A percentile compares a stretch with the other conserved stretches of the same genome.
Conservation (phyloP, 2,329 filamentous ascomycete genomes). For the Epichloe hybrida region DNA sequence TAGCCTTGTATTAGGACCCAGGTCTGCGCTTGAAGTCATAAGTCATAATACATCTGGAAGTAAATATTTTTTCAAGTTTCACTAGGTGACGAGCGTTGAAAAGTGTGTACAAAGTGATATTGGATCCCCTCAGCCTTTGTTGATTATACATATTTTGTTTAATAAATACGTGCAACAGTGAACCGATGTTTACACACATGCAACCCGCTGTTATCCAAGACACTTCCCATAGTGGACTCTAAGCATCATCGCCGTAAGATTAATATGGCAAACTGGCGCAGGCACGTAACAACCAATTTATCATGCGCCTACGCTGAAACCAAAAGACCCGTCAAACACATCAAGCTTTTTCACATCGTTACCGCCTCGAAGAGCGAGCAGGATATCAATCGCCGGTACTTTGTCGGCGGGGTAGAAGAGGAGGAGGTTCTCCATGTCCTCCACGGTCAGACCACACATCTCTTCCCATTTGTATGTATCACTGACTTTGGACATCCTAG, state of each 20-base stretch:
- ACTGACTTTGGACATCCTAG: constrained; percentile 83
- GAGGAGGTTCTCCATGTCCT: constrained; percentile 74
- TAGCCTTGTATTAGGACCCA: too few relatives aligned
- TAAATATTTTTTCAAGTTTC: too few relatives aligned
- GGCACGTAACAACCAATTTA: neutral
- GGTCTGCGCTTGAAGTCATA: too few relatives aligned
- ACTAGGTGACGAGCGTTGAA: too few relatives aligned
- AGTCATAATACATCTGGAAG: too few relatives aligned
- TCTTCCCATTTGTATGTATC: constrained; percentile 77
- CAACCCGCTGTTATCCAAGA: too few relatives aligned
- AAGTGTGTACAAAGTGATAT: too few relatives aligned
- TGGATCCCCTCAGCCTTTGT: too few relatives aligned
- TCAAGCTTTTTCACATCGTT: constrained; percentile 32
- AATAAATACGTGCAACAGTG: neutral
- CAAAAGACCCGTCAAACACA: constrained; percentile 45
- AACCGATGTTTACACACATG: neutral
- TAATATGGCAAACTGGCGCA: neutral
- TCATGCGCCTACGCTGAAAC: constrained; percentile 38
- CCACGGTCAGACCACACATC: constrained; percentile 66
- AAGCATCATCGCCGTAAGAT: neutral
- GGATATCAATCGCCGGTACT: constrained; percentile 40
- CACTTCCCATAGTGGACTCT: too few relatives aligned
- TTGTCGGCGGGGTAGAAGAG: constrained; percentile 51
- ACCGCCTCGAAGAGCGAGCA: constrained; percentile 40
- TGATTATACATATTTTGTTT: too few relatives aligned